Conservation (phyloP, 495 filamentous ascomycete species). For the Oidiodendron maius region DNA sequence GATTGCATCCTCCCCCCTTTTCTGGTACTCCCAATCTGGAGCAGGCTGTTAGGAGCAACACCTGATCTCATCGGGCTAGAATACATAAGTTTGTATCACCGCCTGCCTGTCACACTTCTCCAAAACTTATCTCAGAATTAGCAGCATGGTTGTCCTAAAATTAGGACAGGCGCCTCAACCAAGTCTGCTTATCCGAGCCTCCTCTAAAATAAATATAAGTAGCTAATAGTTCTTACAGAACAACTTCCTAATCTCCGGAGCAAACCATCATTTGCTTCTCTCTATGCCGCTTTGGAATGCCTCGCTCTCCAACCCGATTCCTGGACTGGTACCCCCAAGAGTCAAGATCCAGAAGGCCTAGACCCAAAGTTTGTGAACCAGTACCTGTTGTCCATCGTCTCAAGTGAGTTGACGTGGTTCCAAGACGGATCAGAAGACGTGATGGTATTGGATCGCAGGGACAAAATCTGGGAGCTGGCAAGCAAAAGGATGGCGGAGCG, state of each 20-base stretch:
- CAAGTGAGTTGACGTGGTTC: conserved; percentile 73
- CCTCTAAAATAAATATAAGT: too few relatives aligned
- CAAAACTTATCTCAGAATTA: too few relatives aligned
- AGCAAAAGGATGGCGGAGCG: conserved; percentile 73
- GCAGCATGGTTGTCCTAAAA: too few relatives aligned
- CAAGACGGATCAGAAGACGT: not conserved
- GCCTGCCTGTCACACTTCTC: too few relatives aligned
- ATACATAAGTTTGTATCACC: too few relatives aligned
- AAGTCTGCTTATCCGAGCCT: too few relatives aligned
- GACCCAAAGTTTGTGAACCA: not conserved
- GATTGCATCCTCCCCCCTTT: too few relatives aligned
- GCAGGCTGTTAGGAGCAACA: too few relatives aligned
- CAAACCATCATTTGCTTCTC: conserved; percentile 39
- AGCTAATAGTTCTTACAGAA: too few relatives aligned
- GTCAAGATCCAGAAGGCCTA: not conserved
- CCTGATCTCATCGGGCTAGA: too few relatives aligned
- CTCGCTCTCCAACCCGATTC: conserved; percentile 36
- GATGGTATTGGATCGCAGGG: conserved; percentile 42
- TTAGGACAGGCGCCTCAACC: too few relatives aligned
- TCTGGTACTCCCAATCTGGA: too few relatives aligned
- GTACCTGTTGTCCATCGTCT: conserved; percentile 74
- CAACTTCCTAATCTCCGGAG: conserved; percentile 46
- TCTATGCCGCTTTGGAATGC: conserved; percentile 37
- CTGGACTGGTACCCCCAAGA: conserved; percentile 13
- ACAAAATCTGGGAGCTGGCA: conserved; percentile 74